These are phyloP conservation scores for Fusarium nygamai DNA, from an alignment of 2,329 filamentous ascomycete genomes.

Conservation along the genomic window DNA sequence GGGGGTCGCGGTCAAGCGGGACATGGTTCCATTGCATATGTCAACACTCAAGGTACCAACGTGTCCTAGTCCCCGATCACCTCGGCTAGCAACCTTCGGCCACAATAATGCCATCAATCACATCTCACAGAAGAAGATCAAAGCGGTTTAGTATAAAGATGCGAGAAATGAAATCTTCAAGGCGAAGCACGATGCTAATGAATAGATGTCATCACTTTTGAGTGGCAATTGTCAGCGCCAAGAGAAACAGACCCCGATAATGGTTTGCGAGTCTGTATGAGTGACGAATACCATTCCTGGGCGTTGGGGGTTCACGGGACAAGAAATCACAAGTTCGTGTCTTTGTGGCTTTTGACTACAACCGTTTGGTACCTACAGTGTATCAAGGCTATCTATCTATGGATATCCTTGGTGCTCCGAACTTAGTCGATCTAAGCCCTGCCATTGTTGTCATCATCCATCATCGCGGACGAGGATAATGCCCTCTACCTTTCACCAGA, in stretches of 20 bases:
- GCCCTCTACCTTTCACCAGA: fast-evolving
- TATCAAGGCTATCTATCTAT: neutral
- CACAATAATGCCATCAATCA: neutral
- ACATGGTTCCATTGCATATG: neutral
- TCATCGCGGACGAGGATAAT: neutral
- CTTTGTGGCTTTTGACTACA: fast-evolving
- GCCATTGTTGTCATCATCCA: neutral
- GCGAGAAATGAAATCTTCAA: fast-evolving
- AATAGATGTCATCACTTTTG: neutral
- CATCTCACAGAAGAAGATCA: neutral
- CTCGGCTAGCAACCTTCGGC: neutral
- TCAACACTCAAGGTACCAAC: neutral
- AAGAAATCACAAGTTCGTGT: too few species aligned
- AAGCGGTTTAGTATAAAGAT: neutral
- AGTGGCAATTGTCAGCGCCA: neutral
- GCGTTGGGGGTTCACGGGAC: neutral
- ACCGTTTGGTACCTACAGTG: too few species aligned
- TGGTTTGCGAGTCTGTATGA: neutral
- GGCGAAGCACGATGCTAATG: neutral
- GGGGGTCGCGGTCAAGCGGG: neutral
- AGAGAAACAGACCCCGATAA: neutral
- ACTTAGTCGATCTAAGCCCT: neutral
- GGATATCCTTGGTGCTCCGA: too few species aligned
- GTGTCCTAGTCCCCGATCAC: neutral
- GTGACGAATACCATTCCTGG: too few species aligned